Evolutionary conservation across 23 red algal genomes (phyloP).

Genomic region (Gracilaria caudata): DNA sequence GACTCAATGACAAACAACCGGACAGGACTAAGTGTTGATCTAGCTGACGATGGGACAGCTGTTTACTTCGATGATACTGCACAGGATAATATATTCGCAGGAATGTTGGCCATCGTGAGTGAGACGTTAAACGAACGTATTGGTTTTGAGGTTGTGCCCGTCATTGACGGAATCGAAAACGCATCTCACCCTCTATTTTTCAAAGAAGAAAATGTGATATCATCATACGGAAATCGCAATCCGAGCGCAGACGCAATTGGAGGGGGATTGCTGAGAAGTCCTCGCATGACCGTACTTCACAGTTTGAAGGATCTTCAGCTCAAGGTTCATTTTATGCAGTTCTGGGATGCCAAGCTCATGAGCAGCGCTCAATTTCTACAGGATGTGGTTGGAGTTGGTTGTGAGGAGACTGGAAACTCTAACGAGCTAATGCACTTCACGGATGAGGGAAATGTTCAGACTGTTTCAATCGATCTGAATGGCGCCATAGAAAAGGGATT

Average conservation of each 20-base stretch:
- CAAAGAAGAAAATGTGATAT: background rate
- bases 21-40: background rate
- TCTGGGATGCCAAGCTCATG: background rate
- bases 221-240: background rate
- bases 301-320: background rate
- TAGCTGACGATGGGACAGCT: background rate
- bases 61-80: background rate
- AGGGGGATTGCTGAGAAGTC: background rate
- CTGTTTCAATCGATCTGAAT: background rate
- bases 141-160: background rate
- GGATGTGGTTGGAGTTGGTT: background rate
- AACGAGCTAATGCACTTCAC: background rate
- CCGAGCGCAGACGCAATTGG: background rate
- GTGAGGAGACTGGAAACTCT: background rate
- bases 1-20: background rate
- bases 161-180: conserved; percentile 10
- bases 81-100: background rate
- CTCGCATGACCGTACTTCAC: background rate
- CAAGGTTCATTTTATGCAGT: conserved; percentile 8
- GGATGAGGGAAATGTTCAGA: conserved; percentile 6
- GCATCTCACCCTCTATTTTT: conserved; percentile 1
- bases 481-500: background rate
- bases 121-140: background rate
- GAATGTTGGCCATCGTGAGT: background rate
- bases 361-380: background rate